phyloP scores from a whole-genome alignment of 1,139 yeast species.

The Zhuliangozyma blackwelliae region DNA sequence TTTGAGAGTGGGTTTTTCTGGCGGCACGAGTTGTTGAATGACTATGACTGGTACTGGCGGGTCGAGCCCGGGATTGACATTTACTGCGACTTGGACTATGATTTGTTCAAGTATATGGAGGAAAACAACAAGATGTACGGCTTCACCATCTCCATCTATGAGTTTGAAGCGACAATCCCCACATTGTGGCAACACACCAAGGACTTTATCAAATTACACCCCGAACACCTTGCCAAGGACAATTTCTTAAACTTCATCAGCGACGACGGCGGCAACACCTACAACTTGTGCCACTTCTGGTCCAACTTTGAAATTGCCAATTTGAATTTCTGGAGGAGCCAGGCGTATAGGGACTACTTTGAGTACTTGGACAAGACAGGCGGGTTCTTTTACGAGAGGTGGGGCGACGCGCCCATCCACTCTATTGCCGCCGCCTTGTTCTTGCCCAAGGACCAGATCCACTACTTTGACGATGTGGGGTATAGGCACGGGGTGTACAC shows the following conservation, averaged over 20 bases:
- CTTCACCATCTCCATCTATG: slow-evolving; percentile 63
- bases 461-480: slow-evolving; percentile 79
- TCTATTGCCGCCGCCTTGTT: slow-evolving; percentile 77
- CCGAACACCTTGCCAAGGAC: slow-evolving; percentile 42
- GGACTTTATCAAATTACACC: slow-evolving; percentile 43
- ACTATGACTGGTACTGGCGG: slow-evolving; percentile 68
- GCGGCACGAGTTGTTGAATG: slow-evolving; percentile 47
- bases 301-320: slow-evolving; percentile 85
- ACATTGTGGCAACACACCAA: slow-evolving; percentile 56
- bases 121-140: slow-evolving; percentile 60
- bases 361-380: slow-evolving; percentile 71
- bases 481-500: slow-evolving; percentile 68
- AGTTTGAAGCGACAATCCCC: slow-evolving; percentile 53
- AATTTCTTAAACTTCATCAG: slow-evolving; percentile 51
- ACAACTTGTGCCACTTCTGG: slow-evolving; percentile 90
- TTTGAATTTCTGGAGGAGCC: slow-evolving; percentile 69
- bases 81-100: slow-evolving; percentile 62
- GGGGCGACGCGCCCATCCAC: slow-evolving; percentile 97
- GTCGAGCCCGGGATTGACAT: slow-evolving; percentile 66
- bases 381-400: slow-evolving; percentile 88
- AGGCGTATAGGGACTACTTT: slow-evolving; percentile 65
- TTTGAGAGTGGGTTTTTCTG: slow-evolving; percentile 67
- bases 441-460: slow-evolving; percentile 60
- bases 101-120: slow-evolving; percentile 59
- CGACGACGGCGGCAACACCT: slow-evolving; percentile 58